Evolutionary conservation across 164 flowering plant species (phyloP).

Genomic region (Nelumbo lutea): DNA sequence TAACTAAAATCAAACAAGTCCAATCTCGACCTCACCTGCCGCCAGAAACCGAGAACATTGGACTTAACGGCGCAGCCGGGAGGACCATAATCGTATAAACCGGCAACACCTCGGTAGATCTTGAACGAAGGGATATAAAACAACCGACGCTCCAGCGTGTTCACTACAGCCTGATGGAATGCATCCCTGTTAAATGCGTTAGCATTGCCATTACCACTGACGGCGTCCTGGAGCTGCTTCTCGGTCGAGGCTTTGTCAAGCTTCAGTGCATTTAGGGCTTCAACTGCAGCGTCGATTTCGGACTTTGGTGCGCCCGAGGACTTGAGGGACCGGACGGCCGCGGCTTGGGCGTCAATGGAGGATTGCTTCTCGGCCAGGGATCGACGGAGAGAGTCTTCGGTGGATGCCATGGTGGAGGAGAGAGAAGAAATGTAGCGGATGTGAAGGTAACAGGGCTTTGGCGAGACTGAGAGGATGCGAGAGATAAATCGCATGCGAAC

Average conservation of each 20-base stretch:
- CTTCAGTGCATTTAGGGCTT: slow-evolving; percentile 42
- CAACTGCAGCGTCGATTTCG: slow-evolving; percentile 47
- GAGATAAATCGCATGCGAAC: neutral
- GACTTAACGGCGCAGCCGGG: slow-evolving; percentile 93
- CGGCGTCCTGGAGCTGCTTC: slow-evolving; percentile 33
- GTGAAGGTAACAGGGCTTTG: neutral
- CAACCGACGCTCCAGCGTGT: slow-evolving; percentile 77
- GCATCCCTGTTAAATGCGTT: slow-evolving; percentile 42
- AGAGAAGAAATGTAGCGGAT: neutral
- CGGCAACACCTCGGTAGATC: slow-evolving; percentile 92
- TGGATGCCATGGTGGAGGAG: slow-evolving; percentile 25
- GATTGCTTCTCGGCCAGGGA: slow-evolving; percentile 43
- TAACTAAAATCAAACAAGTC: too few species aligned
- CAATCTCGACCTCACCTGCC: slow-evolving; percentile 47
- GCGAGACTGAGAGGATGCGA: neutral
- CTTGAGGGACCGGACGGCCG: slow-evolving; percentile 48
- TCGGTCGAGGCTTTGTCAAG: slow-evolving; percentile 42
- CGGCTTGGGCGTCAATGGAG: slow-evolving; percentile 40
- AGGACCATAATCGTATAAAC: slow-evolving; percentile 91
- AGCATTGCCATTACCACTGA: slow-evolving; percentile 13
- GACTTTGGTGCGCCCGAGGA: slow-evolving; percentile 29
- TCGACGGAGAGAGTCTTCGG: slow-evolving; percentile 45
- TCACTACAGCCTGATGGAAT: slow-evolving; percentile 64
- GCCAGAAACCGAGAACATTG: slow-evolving; percentile 91
- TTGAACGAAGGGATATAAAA: slow-evolving; percentile 87